Evolutionary conservation across 805 yeast genomes (phyloP).

Genomic region (fission yeast (Schizosaccharomyces pombe)): DNA sequence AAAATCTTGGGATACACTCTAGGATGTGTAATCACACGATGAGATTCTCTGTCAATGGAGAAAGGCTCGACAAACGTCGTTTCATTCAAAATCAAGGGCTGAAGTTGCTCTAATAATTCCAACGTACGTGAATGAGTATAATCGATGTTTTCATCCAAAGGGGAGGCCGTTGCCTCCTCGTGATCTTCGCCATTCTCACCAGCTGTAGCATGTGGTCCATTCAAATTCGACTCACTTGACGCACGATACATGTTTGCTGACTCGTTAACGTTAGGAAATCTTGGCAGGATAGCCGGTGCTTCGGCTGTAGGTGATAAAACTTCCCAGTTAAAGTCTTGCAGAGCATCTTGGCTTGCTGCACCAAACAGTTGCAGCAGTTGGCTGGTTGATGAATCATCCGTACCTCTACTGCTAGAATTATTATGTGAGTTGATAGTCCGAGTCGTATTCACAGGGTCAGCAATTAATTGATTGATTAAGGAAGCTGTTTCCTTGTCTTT

Average conservation of each 20-base stretch:
- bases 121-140: not conserved
- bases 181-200: not conserved
- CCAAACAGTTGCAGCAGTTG: not conserved
- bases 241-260: not conserved
- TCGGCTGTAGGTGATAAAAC: not conserved
- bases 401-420: not conserved
- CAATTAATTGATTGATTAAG: slow-evolving; percentile 27
- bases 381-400: not conserved
- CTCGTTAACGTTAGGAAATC: not conserved
- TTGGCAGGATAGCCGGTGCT: not conserved
- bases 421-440: not conserved
- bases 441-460: not conserved
- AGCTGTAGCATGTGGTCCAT: not conserved
- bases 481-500: slow-evolving; percentile 26
- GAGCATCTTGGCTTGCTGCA: not conserved
- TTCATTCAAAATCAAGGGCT: not conserved
- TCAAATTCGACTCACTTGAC: not conserved
- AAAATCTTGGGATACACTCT: not conserved
- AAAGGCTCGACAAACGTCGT: not conserved
- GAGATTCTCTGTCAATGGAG: not conserved
- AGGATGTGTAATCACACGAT: not conserved
- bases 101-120: not conserved
- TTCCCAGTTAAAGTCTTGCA: slow-evolving; percentile 2
- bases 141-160: not conserved
- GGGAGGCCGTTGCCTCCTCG: not conserved